Percentiles rank a stretch among this genome's conserved stretches.
phyloP scores from a whole-genome alignment of 164 flowering plant genomes.

The Houttuynia cordata region DNA sequence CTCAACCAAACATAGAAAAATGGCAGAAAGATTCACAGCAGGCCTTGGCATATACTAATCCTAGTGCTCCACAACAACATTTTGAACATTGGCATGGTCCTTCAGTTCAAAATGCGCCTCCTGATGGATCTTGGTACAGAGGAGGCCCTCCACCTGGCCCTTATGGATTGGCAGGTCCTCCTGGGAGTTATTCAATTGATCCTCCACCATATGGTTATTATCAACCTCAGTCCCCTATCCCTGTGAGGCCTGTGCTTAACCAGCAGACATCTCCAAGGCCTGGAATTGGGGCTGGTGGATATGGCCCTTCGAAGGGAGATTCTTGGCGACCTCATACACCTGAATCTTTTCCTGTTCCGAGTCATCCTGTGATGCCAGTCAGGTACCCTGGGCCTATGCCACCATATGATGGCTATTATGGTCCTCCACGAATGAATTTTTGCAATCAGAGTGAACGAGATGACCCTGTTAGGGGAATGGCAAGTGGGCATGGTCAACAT shows the following conservation, averaged over 20 bases:
- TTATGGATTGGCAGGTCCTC: slow-evolving; percentile 51
- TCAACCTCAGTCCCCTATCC: slow-evolving; percentile 40
- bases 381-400: slow-evolving; percentile 66
- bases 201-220: slow-evolving; percentile 51
- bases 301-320: slow-evolving; percentile 53
- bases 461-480: slow-evolving; percentile 29
- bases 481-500: slow-evolving; percentile 47
- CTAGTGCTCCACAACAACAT: slow-evolving; percentile 46
- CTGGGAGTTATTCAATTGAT: slow-evolving; percentile 72
- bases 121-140: slow-evolving; percentile 76
- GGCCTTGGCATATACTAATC: slow-evolving; percentile 26
- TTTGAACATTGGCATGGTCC: slow-evolving; percentile 71
- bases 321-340: slow-evolving; percentile 54
- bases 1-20: slow-evolving; percentile 44
- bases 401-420: slow-evolving; percentile 71
- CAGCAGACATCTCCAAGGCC: slow-evolving; percentile 52
- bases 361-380: slow-evolving; percentile 62
- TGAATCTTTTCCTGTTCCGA: slow-evolving; percentile 39
- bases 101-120: slow-evolving; percentile 53
- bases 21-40: slow-evolving; percentile 57
- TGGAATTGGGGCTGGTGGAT: slow-evolving; percentile 53
- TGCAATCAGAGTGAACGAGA: slow-evolving; percentile 55
- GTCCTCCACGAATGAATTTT: slow-evolving; percentile 57
- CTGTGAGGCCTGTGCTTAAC: slow-evolving; percentile 41
- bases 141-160: slow-evolving; percentile 63